phyloP scores from a whole-genome alignment of 139 green algal genomes.

The Yamagishiella unicocca region DNA sequence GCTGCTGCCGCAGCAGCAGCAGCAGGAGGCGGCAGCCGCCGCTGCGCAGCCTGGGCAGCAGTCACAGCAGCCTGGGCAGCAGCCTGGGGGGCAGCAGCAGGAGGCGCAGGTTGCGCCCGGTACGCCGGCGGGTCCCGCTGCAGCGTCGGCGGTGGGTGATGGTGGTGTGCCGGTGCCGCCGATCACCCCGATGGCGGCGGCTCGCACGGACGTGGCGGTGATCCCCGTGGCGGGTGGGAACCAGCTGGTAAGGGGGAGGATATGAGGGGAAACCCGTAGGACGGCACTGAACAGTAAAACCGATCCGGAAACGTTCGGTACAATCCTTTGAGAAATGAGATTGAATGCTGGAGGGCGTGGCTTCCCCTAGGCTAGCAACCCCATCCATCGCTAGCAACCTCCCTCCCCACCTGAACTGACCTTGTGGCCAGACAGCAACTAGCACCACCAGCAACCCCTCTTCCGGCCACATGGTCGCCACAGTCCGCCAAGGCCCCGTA shows the following conservation, averaged over 20 bases:
- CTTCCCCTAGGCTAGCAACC: background rate
- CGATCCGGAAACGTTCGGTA: no score
- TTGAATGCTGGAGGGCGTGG: background rate
- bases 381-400: background rate
- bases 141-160: background rate
- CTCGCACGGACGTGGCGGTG: constrained; percentile 73
- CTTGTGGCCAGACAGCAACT: no score
- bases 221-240: constrained; percentile 80
- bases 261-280: background rate
- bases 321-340: no score
- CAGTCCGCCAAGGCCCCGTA: background rate
- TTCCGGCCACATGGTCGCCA: no score
- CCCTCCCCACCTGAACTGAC: background rate
- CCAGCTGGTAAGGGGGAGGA: constrained; percentile 70
- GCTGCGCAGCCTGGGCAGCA: background rate
- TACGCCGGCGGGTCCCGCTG: background rate
- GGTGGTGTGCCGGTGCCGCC: background rate
- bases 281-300: background rate
- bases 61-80: background rate
- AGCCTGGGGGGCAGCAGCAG: background rate
- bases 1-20: constrained; percentile 12
- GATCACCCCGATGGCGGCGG: constrained; percentile 67
- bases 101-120: background rate
- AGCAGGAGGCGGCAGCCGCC: background rate
- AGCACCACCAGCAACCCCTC: no score